Conservation (phyloP, 2,329 filamentous ascomycete genomes). For the Ophiostoma novo-ulmi region DNA sequence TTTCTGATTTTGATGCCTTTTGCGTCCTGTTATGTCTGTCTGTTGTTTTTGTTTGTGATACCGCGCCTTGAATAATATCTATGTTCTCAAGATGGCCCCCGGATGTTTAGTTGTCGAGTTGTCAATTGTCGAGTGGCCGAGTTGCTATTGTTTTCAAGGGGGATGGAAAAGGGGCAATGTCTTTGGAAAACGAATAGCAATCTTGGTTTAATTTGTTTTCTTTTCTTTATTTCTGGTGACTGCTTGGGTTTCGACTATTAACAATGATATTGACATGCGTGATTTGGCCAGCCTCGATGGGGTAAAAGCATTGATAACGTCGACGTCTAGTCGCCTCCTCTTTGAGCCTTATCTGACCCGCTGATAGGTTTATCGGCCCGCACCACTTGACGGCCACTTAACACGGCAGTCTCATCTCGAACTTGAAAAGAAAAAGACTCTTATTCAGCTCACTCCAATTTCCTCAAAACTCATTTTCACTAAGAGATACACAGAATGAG, state of each 20-base stretch:
- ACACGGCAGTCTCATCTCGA: background rate
- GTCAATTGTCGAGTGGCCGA: too few species aligned
- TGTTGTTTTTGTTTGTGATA: conserved; percentile 18
- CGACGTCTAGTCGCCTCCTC: background rate
- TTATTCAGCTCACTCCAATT: background rate
- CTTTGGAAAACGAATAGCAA: background rate
- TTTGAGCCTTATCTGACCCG: background rate
- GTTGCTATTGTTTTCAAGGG: background rate
- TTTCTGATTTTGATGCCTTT: background rate
- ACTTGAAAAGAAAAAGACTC: background rate
- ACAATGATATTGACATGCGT: background rate
- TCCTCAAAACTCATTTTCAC: background rate
- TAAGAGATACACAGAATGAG: background rate
- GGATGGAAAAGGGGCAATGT: background rate
- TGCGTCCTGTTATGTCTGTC: background rate
- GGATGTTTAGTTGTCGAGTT: background rate
- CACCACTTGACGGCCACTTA: background rate
- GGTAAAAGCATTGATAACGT: conserved; percentile 1
- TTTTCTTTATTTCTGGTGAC: background rate
- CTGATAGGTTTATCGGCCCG: conserved; percentile 13
- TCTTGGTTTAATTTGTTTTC: background rate
- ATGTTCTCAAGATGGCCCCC: background rate
- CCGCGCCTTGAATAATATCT: conserved; percentile 19
- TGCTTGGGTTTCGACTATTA: background rate
- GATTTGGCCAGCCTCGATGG: background rate